Evolutionary conservation across 2,329 filamentous ascomycete genomes (phyloP), one percentile per base, ranked within the genome.

Genomic region (Diaporthe helianthi): DNA sequence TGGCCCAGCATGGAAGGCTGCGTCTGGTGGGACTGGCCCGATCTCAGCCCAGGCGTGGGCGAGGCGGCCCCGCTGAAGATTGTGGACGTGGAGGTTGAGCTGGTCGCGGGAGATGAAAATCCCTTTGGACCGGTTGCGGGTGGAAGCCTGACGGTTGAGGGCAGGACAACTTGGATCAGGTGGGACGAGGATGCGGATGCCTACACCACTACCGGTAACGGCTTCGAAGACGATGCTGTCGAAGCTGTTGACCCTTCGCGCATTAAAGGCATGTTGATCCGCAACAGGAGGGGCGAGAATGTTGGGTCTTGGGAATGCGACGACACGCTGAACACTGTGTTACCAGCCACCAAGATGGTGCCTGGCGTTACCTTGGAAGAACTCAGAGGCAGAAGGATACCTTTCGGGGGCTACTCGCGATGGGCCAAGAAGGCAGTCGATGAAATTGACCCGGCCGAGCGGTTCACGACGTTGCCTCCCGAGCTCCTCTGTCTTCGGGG

Each of bases 241-340:
- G 3, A 46, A 22, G 38, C 26, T 22, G 17, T 44, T 15, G 17
- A 22, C 10, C 6, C 55, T 31, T 15, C 44, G 38, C n/a, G 10
- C 5, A 22, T 38, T 31, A 17, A 31, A 9, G 12, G 17, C 17
- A 12, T 17, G 26, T 10, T n/a, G 15, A 60, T 60, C 10, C 55
- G 2, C 26, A 24, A 60, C 10, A 22, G 38, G 19, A 46, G 17
- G 8, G 55, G 55, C 38, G 17, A 31, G 17, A 22, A 5, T 2
- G 19, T 60, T 60, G 55, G 38, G 3, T 31, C 12, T 31, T 60
- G 55, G 55, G 55, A 33, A 46, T 46, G 55, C 12, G 55, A 60
- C 55, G 55, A 60, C 19, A 60, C 55, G 26, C 38, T 60, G 38
- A 60, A 60, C 24, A 60, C 38, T 24, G 55, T 60, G 19, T 17